phyloP scores from a whole-genome alignment of 169 alveolate species.

The Plasmodium berghei region DNA sequence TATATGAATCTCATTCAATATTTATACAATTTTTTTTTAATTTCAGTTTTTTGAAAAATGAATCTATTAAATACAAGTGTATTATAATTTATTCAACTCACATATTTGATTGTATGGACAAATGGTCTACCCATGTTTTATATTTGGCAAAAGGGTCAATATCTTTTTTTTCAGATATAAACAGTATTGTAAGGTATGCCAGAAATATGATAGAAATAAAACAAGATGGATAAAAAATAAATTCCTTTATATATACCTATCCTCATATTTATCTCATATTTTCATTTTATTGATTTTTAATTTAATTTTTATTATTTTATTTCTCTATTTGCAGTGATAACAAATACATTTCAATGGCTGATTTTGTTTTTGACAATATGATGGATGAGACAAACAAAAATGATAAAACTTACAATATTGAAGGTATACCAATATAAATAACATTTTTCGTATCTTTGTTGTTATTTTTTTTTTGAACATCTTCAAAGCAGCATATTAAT shows the following conservation, averaged over 20 bases:
- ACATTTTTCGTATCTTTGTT: not conserved
- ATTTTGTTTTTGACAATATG: slow-evolving; percentile 53
- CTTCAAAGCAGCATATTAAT: not conserved
- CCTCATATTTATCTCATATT: not conserved
- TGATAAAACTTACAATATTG: slow-evolving; percentile 16
- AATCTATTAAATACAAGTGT: slow-evolving; percentile 53
- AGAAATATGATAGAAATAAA: not conserved
- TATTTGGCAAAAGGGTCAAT: slow-evolving; percentile 61
- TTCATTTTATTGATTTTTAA: not conserved
- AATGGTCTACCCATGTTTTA: slow-evolving; percentile 70
- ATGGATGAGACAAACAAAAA: slow-evolving; percentile 36
- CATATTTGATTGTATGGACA: slow-evolving; percentile 67
- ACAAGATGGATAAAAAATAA: not conserved
- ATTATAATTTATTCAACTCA: slow-evolving; percentile 72
- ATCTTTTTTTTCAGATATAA: slow-evolving; percentile 41
- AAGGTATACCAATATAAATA: slow-evolving; percentile 31
- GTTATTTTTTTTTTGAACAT: not conserved
- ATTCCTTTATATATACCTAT: not conserved
- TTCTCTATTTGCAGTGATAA: slow-evolving; percentile 23
- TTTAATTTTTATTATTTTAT: not conserved
- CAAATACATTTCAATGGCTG: slow-evolving; percentile 35
- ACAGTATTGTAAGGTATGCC: slow-evolving; percentile 25
- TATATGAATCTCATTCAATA: not conserved
- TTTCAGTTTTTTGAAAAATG: slow-evolving; percentile 59
- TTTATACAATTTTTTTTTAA: not conserved